Percentiles rank a stretch among this genome's conserved stretches.
phyloP scores from a whole-genome alignment of 306 rosid species.

The Cucumis melo region DNA sequence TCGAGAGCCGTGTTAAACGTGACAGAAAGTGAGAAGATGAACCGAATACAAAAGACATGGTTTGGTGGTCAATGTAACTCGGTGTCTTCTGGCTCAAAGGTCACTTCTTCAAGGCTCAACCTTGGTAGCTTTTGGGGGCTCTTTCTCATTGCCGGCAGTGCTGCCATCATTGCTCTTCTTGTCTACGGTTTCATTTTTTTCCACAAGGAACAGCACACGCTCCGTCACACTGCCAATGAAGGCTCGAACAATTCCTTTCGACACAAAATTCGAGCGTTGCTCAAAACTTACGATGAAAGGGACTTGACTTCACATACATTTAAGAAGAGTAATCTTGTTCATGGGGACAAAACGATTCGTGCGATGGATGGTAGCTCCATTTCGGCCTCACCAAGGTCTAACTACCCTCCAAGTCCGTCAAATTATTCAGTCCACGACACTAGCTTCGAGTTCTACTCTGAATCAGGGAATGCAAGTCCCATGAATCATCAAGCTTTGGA shows the following conservation, averaged over 20 bases:
- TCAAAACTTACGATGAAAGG: constrained; percentile 15
- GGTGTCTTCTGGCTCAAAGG: constrained; percentile 5
- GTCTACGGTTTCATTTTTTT: constrained; percentile 15
- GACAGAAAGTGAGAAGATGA: constrained; percentile 39
- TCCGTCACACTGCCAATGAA: background rate
- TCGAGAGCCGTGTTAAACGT: constrained; percentile 42
- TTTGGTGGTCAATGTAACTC: constrained; percentile 12
- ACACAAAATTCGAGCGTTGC: constrained; percentile 11
- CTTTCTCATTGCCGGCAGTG: constrained; percentile 26
- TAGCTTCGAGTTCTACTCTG: background rate
- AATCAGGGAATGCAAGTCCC: background rate
- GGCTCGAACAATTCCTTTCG: constrained; percentile 11
- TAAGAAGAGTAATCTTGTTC: constrained; percentile 8
- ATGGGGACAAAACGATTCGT: background rate
- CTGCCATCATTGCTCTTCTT: constrained; percentile 20
- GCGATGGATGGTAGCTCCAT: background rate
- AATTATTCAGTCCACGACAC: background rate
- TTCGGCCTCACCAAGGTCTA: constrained; percentile 6
- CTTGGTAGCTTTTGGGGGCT: constrained; percentile 48
- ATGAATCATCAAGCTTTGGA: background rate
- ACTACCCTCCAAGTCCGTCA: background rate
- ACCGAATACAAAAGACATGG: constrained; percentile 29
- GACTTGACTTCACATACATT: constrained; percentile 30
- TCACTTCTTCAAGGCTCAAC: constrained; percentile 28
- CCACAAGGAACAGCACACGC: constrained; percentile 12